Conservation (phyloP, 768 basidiomycete genomes). For the Xerocomus potaroensis region DNA sequence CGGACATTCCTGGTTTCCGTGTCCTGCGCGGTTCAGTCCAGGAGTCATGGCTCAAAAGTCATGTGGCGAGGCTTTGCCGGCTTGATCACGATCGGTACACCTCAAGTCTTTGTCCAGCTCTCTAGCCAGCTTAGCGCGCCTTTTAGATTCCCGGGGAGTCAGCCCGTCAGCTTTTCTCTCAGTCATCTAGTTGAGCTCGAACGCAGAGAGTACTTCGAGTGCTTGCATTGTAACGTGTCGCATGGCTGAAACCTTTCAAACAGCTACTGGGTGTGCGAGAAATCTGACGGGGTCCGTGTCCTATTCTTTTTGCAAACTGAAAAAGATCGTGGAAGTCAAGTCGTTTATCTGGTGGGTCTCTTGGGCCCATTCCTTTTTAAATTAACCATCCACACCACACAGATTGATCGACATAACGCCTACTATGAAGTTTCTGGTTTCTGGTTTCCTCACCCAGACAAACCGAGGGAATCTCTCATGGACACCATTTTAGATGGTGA, state of each 20-base stretch:
- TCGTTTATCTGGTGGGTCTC: slow-evolving; percentile 68
- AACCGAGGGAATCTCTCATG: slow-evolving; percentile 59
- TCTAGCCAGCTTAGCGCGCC: slow-evolving; percentile 6
- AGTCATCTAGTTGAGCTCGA: slow-evolving; percentile 74
- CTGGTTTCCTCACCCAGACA: slow-evolving; percentile 87
- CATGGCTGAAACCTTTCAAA: slow-evolving; percentile 13
- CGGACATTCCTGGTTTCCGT: slow-evolving; percentile 65
- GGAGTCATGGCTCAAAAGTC: slow-evolving; percentile 58
- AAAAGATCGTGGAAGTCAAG: slow-evolving; percentile 46
- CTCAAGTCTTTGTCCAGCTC: neutral
- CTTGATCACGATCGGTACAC: slow-evolving; percentile 61
- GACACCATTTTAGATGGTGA: slow-evolving; percentile 92
- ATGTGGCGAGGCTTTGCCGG: slow-evolving; percentile 62
- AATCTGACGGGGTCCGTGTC: slow-evolving; percentile 93
- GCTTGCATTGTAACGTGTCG: neutral
- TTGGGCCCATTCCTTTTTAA: neutral
- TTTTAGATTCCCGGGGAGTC: slow-evolving; percentile 87
- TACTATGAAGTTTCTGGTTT: slow-evolving; percentile 75
- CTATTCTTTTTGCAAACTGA: slow-evolving; percentile 74
- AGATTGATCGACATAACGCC: slow-evolving; percentile 94
- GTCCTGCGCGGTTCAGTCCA: slow-evolving; percentile 54
- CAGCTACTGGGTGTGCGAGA: slow-evolving; percentile 99
- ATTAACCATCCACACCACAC: slow-evolving; percentile 8
- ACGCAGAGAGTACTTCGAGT: slow-evolving; percentile 60
- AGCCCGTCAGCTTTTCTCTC: slow-evolving; percentile 85